Conservation (phyloP, 805 yeast species). For the Wickerhamomyces xylosicus region DNA sequence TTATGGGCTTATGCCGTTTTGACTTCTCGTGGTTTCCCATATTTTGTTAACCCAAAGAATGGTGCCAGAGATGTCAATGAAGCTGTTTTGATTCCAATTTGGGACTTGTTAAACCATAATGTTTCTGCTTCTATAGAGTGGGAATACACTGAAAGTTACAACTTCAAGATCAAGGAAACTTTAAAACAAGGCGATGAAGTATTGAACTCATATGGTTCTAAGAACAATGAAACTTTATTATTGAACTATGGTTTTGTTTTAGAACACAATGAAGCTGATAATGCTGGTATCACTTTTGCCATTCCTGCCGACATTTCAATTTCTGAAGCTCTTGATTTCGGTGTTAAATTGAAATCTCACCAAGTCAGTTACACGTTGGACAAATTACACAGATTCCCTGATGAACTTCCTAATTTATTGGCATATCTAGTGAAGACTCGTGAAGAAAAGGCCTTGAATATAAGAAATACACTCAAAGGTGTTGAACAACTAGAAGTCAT, state of each 20-base stretch:
- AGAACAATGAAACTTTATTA: conserved; percentile 75
- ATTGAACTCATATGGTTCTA: conserved; percentile 79
- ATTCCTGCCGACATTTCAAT: conserved; percentile 23
- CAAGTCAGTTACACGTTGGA: conserved; percentile 31
- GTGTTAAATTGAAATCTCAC: conserved; percentile 30
- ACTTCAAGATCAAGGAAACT: conserved; percentile 30
- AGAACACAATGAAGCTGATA: conserved; percentile 46
- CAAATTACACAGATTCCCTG: conserved; percentile 26
- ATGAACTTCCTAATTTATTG: conserved; percentile 40
- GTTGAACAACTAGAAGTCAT: conserved; percentile 42
- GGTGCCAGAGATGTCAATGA: conserved; percentile 30
- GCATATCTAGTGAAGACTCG: conserved; percentile 38
- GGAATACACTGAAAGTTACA: conserved; percentile 28
- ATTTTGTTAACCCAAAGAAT: conserved; percentile 31
- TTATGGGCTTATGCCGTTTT: conserved; percentile 68
- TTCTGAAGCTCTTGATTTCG: conserved; percentile 23
- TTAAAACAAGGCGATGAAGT: conserved; percentile 36
- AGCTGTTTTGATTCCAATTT: conserved; percentile 67
- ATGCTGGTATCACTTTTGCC: conserved; percentile 49
- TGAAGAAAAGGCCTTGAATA: conserved; percentile 36
- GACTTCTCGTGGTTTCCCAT: conserved; percentile 76
- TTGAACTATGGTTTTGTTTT: conserved; percentile 75
- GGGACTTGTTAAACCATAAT: conserved; percentile 72
- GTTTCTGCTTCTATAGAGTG: conserved; percentile 55
- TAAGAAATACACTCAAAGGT: conserved; percentile 55